Conservation (phyloP, 192 early-diverging fungal genomes). For the Pilaira anomala region DNA sequence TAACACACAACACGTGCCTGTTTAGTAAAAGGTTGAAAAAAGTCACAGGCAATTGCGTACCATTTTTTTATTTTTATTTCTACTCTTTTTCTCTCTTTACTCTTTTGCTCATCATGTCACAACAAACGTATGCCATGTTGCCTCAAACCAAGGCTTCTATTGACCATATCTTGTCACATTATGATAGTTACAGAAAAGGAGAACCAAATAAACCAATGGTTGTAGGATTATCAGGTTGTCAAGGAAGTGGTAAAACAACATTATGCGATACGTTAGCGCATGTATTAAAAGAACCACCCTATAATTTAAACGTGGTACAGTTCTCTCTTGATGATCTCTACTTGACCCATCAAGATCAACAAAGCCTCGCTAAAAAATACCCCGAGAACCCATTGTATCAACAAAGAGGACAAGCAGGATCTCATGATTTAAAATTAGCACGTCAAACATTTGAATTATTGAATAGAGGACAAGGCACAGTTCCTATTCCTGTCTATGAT, state of each 20-base stretch:
- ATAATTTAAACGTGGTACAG: constrained; percentile 51
- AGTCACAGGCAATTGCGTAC: neutral
- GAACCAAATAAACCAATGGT: constrained; percentile 38
- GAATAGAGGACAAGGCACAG: constrained; percentile 26
- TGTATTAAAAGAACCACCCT: constrained; percentile 34
- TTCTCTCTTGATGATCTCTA: constrained; percentile 90
- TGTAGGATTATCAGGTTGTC: constrained; percentile 77
- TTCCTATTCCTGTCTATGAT: constrained; percentile 74
- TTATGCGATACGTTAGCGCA: constrained; percentile 45
- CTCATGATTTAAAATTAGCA: constrained; percentile 79
- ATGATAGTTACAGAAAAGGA: constrained; percentile 4
- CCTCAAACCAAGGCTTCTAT: constrained; percentile 35
- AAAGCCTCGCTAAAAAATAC: constrained; percentile 36
- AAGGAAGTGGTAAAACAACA: constrained; percentile 76
- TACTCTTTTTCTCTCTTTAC: neutral
- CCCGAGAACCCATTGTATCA: constrained; percentile 70
- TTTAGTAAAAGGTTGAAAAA: too few species aligned
- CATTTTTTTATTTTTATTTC: neutral
- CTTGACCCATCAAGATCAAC: constrained; percentile 66
- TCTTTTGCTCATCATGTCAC: constrained; percentile 15
- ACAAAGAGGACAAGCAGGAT: constrained; percentile 85
- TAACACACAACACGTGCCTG: too few species aligned
- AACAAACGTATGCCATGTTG: constrained; percentile 17
- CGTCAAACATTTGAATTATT: constrained; percentile 48
- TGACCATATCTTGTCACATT: constrained; percentile 31